phyloP scores from a whole-genome alignment of 352 stramenopile genomes.

The Albugo laibachii region DNA sequence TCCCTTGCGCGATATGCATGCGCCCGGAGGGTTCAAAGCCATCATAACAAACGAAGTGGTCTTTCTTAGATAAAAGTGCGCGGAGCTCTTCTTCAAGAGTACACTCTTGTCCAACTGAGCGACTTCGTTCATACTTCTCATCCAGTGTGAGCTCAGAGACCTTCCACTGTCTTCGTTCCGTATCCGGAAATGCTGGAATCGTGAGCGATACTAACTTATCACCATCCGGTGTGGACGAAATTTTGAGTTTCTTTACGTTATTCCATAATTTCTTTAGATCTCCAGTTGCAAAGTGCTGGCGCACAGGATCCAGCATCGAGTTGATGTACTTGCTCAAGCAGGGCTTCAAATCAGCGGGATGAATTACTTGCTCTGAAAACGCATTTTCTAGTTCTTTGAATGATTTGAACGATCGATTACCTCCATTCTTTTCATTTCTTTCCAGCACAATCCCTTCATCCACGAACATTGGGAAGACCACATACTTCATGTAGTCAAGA shows the following conservation, averaged over 20 bases:
- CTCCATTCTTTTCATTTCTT: constrained; percentile 69
- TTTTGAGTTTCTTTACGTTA: constrained; percentile 83
- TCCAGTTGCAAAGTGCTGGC: constrained; percentile 87
- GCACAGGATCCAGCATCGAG: constrained; percentile 87
- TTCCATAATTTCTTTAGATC: constrained; percentile 91
- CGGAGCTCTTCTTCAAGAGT: constrained; percentile 83
- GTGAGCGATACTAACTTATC: constrained; percentile 55
- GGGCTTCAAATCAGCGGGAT: constrained; percentile 94
- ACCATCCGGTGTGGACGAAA: constrained; percentile 29
- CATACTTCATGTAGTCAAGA: constrained; percentile 92
- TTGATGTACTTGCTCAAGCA: constrained; percentile 87
- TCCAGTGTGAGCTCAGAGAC: constrained; percentile 58
- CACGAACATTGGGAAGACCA: constrained; percentile 81
- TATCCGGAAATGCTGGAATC: constrained; percentile 38
- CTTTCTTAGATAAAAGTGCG: constrained; percentile 74
- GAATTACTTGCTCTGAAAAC: constrained; percentile 82
- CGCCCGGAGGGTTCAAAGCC: constrained; percentile 97
- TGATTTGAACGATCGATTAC: constrained; percentile 73
- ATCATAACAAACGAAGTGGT: constrained; percentile 89
- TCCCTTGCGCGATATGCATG: constrained; percentile 98
- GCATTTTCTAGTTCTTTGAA: constrained; percentile 84
- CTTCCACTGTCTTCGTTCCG: constrained; percentile 43
- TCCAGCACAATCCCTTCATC: constrained; percentile 45
- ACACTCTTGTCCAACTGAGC: constrained; percentile 83
- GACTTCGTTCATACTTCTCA: constrained; percentile 54